These are phyloP conservation scores for Saccharum hybrid DNA, from an alignment of 202 grass and related monocot species.

Conservation along the genomic window DNA sequence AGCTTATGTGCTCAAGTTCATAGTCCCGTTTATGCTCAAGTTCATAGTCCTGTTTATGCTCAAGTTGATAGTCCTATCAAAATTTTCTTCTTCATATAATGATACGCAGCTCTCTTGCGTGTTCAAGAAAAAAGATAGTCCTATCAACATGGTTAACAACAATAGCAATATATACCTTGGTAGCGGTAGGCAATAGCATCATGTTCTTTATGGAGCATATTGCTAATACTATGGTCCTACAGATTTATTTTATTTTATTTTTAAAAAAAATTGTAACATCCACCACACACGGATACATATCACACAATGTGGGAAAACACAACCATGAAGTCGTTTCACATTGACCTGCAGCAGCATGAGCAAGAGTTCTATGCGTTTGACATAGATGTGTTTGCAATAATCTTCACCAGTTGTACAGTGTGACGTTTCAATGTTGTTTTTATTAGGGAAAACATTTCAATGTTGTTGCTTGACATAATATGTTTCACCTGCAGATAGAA, in stretches of 20 bases:
- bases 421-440: not conserved
- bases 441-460: constrained; percentile 1
- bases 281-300: not conserved
- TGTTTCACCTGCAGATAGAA: constrained; percentile 61
- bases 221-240: not conserved
- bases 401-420: not conserved
- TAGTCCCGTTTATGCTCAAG: no score
- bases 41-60: no score
- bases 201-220: not conserved
- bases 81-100: no score
- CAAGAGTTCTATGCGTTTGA: not conserved
- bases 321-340: not conserved
- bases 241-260: not conserved
- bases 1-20: not conserved
- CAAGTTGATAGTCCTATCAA: not conserved
- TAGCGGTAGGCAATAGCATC: not conserved
- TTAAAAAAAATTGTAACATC: not conserved
- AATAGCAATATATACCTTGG: constrained; percentile 5
- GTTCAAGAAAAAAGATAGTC: not conserved
- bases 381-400: not conserved
- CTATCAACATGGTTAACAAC: constrained; percentile 4
- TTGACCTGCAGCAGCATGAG: not conserved
- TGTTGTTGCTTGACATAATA: not conserved
- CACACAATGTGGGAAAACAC: not conserved
- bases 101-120: not conserved